Percentiles rank a stretch among this genome's conserved stretches.
phyloP scores from a whole-genome alignment of 208 protist species.

The Crithidia bombi region DNA sequence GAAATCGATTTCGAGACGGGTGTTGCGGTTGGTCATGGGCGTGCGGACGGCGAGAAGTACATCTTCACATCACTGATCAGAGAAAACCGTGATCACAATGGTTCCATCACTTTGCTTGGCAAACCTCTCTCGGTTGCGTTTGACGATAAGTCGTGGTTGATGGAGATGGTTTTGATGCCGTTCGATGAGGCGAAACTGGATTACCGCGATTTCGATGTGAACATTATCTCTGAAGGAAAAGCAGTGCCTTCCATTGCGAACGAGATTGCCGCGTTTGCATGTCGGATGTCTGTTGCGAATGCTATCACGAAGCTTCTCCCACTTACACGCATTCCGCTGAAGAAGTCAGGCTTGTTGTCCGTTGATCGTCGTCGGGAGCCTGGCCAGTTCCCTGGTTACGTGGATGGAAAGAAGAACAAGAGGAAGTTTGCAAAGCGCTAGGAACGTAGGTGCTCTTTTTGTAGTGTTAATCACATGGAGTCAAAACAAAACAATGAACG shows the following conservation, averaged over 20 bases:
- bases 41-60: conserved; percentile 88
- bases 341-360: conserved; percentile 89
- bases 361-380: conserved; percentile 78
- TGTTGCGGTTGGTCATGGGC: conserved; percentile 80
- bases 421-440: conserved; percentile 90
- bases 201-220: conserved; percentile 88
- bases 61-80: conserved; percentile 80
- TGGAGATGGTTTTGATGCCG: conserved; percentile 90
- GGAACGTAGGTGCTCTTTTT: conserved; percentile 21
- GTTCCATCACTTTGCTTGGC: conserved; percentile 74
- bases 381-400: conserved; percentile 85
- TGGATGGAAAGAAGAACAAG: conserved; percentile 88
- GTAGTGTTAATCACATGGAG: conserved; percentile 4
- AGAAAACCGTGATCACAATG: conserved; percentile 81
- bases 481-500: conserved; percentile 3
- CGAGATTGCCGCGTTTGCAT: conserved; percentile 83
- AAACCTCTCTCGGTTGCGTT: conserved; percentile 76
- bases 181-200: conserved; percentile 90
- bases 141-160: conserved; percentile 89
- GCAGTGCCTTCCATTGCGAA: conserved; percentile 86
- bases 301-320: conserved; percentile 86
- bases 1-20: conserved; percentile 83
- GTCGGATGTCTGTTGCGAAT: conserved; percentile 85
- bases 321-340: conserved; percentile 84
- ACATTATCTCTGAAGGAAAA: conserved; percentile 82